Evolutionary conservation across 805 yeast genomes (phyloP), one percentile per base, ranked within the genome.

Genomic region (Alloascoidea africana): DNA sequence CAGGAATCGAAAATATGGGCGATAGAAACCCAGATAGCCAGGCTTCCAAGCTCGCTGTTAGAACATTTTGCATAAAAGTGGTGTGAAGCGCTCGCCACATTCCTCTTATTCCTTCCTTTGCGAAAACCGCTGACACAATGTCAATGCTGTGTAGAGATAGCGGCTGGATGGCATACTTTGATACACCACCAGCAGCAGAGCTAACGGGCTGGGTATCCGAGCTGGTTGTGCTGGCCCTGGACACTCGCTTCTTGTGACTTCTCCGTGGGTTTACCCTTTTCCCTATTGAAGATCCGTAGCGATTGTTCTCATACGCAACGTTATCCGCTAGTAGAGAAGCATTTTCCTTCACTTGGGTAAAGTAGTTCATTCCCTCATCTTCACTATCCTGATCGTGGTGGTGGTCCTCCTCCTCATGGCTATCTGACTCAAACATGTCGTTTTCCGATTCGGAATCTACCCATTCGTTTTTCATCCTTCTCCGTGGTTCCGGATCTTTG

Each of bases 1-100:
- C 96, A 0, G 96, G 94, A 18, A 85, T 72, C 14, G 81, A 78
- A 38, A 82, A 55, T 35, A 83, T 59, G 2, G 96, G 91, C 3
- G 95, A 76, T 4, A 86, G 52, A 44, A 87, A 72, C 3, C 96
- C 96, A 0, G 93, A 80, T 36, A 86, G 65, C 96, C 97, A 87
- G 1, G 95, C 84, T 50, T 83, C 89, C 35, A 86, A 59, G 0
- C 94, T 80, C 36, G 75, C 72, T 2, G 78, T 71, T 14, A 85
- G 61, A 0, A 94, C 80, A 38, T 70, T 78, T 51, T 80, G 68
- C 14, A 91, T 64, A 49, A 86, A 89, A 0, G 94, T 68, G 2
- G 94, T 79, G 51, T 82, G 79, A 32, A 76, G 68, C 6, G 86
- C 84, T 49, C 83, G 66, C 63, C 83, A 75, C 5, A 78, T 55